Percentiles rank a stretch among this genome's conserved stretches.
phyloP scores from a whole-genome alignment of 2,329 filamentous ascomycete genomes.

The Claviceps pazoutovae region DNA sequence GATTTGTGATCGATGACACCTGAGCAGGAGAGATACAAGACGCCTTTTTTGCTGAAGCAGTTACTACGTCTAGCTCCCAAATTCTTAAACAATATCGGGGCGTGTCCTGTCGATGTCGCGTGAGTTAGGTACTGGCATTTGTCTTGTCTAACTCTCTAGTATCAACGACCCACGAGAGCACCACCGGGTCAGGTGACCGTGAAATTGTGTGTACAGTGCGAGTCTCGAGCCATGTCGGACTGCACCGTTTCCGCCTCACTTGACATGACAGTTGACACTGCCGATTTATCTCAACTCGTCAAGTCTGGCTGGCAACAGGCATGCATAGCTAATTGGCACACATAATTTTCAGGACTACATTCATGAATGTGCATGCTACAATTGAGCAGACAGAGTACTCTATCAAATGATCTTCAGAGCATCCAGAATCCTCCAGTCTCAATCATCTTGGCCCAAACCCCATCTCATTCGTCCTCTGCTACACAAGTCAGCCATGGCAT shows the following conservation, averaged over 20 bases:
- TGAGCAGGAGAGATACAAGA: too few relatives aligned
- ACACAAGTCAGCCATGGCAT: constrained; percentile 14
- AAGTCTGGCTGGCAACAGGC: neutral
- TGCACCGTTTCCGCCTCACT: neutral
- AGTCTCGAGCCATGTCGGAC: too few relatives aligned
- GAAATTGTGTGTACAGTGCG: neutral
- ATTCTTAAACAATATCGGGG: too few relatives aligned
- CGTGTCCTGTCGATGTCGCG: too few relatives aligned
- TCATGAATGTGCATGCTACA: too few relatives aligned
- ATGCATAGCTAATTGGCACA: neutral
- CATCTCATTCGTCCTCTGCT: constrained; percentile 3
- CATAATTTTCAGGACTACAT: too few relatives aligned
- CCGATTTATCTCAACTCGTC: neutral
- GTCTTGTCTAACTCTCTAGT: too few relatives aligned
- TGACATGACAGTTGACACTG: neutral
- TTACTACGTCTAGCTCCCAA: too few relatives aligned
- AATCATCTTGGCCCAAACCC: neutral
- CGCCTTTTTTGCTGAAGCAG: too few relatives aligned
- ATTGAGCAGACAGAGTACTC: too few relatives aligned
- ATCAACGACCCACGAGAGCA: neutral
- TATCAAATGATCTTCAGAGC: constrained; percentile 2
- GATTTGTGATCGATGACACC: too few relatives aligned
- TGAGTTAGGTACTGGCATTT: too few relatives aligned
- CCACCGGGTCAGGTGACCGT: neutral
- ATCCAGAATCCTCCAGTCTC: neutral